Evolutionary conservation across 139 green algal species (phyloP), one percentile per base, ranked within the genome.

Genomic region (Chlamydomonas urium): DNA sequence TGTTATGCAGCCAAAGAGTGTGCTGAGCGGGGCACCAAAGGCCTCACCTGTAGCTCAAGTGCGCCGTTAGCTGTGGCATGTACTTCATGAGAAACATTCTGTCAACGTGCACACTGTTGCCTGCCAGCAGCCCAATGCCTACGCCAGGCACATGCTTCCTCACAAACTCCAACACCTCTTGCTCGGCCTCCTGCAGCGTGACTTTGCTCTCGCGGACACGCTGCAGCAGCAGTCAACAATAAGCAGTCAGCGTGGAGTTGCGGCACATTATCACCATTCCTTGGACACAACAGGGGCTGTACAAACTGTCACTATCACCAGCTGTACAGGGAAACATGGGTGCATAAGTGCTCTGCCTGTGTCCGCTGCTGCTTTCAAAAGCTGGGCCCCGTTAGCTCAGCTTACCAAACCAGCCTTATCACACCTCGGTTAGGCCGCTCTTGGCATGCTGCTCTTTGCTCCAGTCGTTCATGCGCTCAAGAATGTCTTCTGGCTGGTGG

Each of bases 391-490:
- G n/a, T n/a, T n/a, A n/a, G n/a, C n/a, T n/a, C n/a, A n/a, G n/a
- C n/a, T n/a, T n/a, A n/a, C n/a, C n/a, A n/a, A n/a, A n/a, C n/a
- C n/a, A n/a, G n/a, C n/a, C n/a, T n/a, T n/a, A n/a, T n/a, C n/a
- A n/a, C n/a, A n/a, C n/a, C 69, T 88, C 60, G 24, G 84, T 85
- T 5, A 94, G 81, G 0, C 89, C 84, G 48, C 72, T 84, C 72
- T 84, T 86, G 60, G 71, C 81, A 71, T 98, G 93, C 75, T 98
- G 87, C 76, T 96, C 83, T 33, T 83, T 74, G 74, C 90, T 96
- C 93, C 93, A 98, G 0, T 86, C 89, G 74, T 97, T 97, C 93
- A 98, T 98, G 53, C n/a, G 33, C 2, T 61, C 79, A 4, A 97
- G 81, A 36, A 95, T 87, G 1, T 84, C 80, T 26, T 98, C 92